A percentile compares a stretch with the other conserved stretches of the same genome.
phyloP scores from a whole-genome alignment of 768 basidiomycete genomes.

The Sutorius australiensis region DNA sequence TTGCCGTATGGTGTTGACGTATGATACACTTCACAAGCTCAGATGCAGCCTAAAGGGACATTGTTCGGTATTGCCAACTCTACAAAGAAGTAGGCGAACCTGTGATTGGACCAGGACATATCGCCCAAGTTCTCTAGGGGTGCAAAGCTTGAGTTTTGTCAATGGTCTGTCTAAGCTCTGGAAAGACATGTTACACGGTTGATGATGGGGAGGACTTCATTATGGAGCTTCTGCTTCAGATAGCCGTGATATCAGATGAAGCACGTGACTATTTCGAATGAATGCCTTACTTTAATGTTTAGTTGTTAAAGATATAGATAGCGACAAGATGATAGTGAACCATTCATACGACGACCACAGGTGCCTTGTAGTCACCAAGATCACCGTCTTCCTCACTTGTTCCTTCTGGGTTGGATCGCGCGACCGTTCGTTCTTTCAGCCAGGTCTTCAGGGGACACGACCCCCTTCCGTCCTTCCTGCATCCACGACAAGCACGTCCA shows the following conservation, averaged over 20 bases:
- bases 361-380: neutral
- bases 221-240: neutral
- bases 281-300: no score
- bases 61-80: constrained; percentile 1
- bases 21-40: neutral
- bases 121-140: neutral
- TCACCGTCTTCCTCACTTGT: neutral
- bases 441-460: constrained; percentile 37
- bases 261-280: neutral
- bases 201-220: neutral
- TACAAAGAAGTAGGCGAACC: constrained; percentile 10
- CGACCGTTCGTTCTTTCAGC: constrained; percentile 25
- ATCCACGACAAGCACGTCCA: constrained; percentile 52
- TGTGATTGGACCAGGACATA: constrained; percentile 6
- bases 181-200: neutral
- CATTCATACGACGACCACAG: neutral
- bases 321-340: neutral
- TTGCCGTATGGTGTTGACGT: neutral
- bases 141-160: neutral
- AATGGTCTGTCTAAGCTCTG: neutral
- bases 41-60: neutral
- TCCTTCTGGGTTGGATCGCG: constrained; percentile 17
- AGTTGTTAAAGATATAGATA: neutral
- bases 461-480: constrained; percentile 38
- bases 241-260: neutral